These are phyloP conservation scores for Dactylellina leptospora DNA, from an alignment of 2,329 filamentous ascomycete genomes.

Conservation along the genomic window DNA sequence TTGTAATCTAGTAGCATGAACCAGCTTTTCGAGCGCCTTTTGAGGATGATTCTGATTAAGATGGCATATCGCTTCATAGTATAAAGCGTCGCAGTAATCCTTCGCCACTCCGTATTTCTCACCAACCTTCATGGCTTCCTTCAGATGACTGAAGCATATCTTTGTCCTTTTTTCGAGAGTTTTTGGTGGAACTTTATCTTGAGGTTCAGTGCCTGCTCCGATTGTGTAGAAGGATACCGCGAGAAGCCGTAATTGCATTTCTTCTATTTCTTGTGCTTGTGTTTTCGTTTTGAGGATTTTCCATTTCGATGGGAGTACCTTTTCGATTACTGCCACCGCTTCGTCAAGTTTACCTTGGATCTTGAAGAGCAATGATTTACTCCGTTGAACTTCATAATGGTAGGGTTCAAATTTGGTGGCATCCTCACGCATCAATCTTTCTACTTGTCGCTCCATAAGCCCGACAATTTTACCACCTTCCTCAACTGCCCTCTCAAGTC, in stretches of 20 bases:
- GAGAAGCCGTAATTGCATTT: constrained; percentile 26
- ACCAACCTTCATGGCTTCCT: constrained; percentile 29
- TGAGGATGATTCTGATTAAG: constrained; percentile 11
- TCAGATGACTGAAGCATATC: constrained; percentile 17
- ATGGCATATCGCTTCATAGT: constrained; percentile 39
- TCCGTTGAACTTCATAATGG: constrained; percentile 2
- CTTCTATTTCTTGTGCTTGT: constrained; percentile 22
- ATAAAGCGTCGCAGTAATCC: constrained; percentile 33
- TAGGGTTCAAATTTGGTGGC: constrained; percentile 6
- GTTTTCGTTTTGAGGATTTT: constrained; percentile 19
- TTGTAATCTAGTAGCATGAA: constrained; percentile 17
- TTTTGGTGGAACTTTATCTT: constrained; percentile 12
- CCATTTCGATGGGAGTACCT: constrained; percentile 44
- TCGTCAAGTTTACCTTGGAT: constrained; percentile 41
- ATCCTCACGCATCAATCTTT: background rate
- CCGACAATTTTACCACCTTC: constrained; percentile 9
- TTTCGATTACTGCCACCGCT: constrained; percentile 29
- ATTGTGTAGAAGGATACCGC: constrained; percentile 15
- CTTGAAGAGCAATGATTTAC: constrained; percentile 20
- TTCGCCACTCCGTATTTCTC: constrained; percentile 26
- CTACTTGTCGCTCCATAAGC: constrained; percentile 1
- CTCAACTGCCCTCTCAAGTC: constrained; percentile 1
- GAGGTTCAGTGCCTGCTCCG: background rate
- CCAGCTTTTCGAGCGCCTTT: constrained; percentile 31
- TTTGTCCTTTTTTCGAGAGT: constrained; percentile 37